phyloP scores from a whole-genome alignment of 208 protist species.

The Crithidia thermophila region DNA sequence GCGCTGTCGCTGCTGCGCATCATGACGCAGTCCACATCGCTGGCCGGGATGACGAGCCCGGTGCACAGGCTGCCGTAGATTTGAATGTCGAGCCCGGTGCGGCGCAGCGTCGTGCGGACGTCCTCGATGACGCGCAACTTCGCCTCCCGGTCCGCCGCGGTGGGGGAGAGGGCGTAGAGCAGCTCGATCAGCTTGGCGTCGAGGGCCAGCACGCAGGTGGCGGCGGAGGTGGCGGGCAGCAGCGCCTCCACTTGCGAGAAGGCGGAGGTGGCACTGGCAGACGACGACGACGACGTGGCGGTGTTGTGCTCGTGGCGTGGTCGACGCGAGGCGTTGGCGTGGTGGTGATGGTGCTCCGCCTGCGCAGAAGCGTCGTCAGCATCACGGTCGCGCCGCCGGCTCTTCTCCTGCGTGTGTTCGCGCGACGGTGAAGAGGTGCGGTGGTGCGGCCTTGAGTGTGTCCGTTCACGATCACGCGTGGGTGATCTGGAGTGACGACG shows the following conservation, averaged over 20 bases:
- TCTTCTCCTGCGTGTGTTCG: too few relatives aligned
- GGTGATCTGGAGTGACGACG: too few relatives aligned
- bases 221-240: constrained; percentile 3
- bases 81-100: constrained; percentile 42
- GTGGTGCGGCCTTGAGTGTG: too few relatives aligned
- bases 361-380: too few relatives aligned
- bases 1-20: constrained; percentile 19
- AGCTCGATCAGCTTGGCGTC: constrained; percentile 55
- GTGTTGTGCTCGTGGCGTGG: too few relatives aligned
- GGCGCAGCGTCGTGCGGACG: constrained; percentile 32
- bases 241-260: not conserved
- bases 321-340: too few relatives aligned
- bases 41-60: constrained; percentile 71
- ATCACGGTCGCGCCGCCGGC: too few relatives aligned
- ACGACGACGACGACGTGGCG: not conserved
- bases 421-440: too few relatives aligned
- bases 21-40: constrained; percentile 85
- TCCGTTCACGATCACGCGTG: too few relatives aligned
- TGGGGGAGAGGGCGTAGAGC: constrained; percentile 48
- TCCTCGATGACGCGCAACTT: constrained; percentile 52
- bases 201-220: constrained; percentile 26
- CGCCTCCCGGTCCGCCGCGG: constrained; percentile 21
- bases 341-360: too few relatives aligned
- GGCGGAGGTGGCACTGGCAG: not conserved
- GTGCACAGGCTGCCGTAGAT: constrained; percentile 83